Evolutionary conservation across 2,329 filamentous ascomycete species (phyloP).

Genomic region (Mollisia scopiformis): DNA sequence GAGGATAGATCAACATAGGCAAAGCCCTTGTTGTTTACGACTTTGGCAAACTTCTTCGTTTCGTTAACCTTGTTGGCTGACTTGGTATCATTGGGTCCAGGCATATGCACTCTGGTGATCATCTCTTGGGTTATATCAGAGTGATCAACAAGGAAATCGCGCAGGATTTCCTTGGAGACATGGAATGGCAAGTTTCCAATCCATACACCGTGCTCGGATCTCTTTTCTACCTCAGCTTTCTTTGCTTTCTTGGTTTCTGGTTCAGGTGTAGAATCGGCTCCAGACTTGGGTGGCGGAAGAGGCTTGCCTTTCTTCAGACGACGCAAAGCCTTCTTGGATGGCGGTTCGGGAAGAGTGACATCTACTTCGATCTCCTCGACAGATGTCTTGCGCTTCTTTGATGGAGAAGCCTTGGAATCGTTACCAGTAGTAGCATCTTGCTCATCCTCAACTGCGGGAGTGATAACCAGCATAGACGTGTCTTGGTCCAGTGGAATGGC

Average conservation of each 20-base stretch:
- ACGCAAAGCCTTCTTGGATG: slow-evolving; percentile 91
- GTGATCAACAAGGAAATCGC: slow-evolving; percentile 76
- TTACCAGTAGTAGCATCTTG: slow-evolving; percentile 1
- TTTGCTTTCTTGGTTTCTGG: slow-evolving; percentile 40
- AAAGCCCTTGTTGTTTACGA: slow-evolving; percentile 78
- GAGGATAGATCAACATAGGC: slow-evolving; percentile 92
- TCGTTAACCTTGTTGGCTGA: slow-evolving; percentile 36
- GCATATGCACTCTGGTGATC: slow-evolving; percentile 74
- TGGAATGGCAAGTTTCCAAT: slow-evolving; percentile 93
- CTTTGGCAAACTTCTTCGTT: slow-evolving; percentile 33
- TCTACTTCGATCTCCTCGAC: slow-evolving; percentile 86
- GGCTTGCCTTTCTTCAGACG: slow-evolving; percentile 83
- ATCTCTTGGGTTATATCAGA: slow-evolving; percentile 68
- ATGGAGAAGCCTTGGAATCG: slow-evolving; percentile 22
- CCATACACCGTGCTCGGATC: slow-evolving; percentile 88
- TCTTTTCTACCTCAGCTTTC: slow-evolving; percentile 51
- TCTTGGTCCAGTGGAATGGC: neutral
- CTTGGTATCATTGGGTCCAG: slow-evolving; percentile 50
- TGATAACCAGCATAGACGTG: neutral
- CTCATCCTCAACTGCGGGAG: neutral
- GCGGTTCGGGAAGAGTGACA: slow-evolving; percentile 84
- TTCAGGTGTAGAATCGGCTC: slow-evolving; percentile 42
- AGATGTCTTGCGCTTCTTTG: slow-evolving; percentile 69
- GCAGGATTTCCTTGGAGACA: slow-evolving; percentile 73
- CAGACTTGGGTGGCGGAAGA: slow-evolving; percentile 47